Evolutionary conservation across 1,284 basidiomycete species (phyloP), one percentile per base, ranked within the genome.

Genomic region (Ustanciosporium gigantosporum): DNA sequence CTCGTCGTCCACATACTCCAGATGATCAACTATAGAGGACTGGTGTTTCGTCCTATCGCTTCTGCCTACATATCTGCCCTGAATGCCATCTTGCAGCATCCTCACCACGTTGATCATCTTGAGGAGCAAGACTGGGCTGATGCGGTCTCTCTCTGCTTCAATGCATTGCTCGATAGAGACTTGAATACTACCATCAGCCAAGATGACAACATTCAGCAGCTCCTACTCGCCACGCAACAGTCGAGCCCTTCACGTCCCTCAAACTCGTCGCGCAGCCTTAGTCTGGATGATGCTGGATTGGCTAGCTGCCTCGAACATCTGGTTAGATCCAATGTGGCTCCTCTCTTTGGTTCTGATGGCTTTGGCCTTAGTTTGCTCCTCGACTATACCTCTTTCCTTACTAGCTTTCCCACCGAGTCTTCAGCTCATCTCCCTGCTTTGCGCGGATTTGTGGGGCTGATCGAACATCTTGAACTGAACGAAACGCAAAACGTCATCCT

Each of bases 61-160:
- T 79, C 90, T 52, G 86, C 91, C 74, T 95, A 91, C 74, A 82
- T 87, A 51, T 91, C 93, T 74, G 83, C 88, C 0, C 81, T 94
- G 25, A 84, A 84, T 31, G 81, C 81, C 37, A 74, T 89, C 3
- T 80, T 91, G 34, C 79, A 80, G 40, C 87, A 85, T 73, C 78
- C 80, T 2, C 87, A 89, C 0, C 92, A 96, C 77, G 81, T 92
- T 40, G 87, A 92, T 24, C 85, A 88, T 66, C 75, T 94, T 23
- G 84, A 86, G 8, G 80, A 82, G 14, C 78, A 81, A 0, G 80
- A 77, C 31, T 97, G 93, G 93, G 77, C 86, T 8, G 79, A 79
- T 17, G 78, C 90, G 21, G 83, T 88, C 29, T 83, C 84, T 37
- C 78, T 90, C 25, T 85, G 85, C 43, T 92, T 92, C 80, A 59